Evolutionary conservation across 2,329 filamentous ascomycete genomes (phyloP), one percentile per base, ranked within the genome.

Genomic region (Talaromyces sp.): DNA sequence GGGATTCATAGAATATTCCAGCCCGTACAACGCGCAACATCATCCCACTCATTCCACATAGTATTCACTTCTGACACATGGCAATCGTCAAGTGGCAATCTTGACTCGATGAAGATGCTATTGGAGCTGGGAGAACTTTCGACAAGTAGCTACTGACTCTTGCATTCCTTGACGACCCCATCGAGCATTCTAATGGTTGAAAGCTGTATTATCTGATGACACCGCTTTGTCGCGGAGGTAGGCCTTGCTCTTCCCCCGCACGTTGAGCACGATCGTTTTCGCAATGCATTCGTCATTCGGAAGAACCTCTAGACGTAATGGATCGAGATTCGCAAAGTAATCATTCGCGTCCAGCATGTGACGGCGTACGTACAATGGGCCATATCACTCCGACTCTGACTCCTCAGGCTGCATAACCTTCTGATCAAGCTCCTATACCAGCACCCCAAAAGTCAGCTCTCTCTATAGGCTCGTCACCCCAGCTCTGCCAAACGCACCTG

Each of bases 381-480:
- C 31, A 10, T 8, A 45, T 66, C 60, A 78, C 64, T 81, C 79
- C 0, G 79, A 81, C 50, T 79, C 79, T 14, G 77, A 80, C 62
- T 81, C 79, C 22, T 81, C 79, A 1, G 80, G 78, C 67, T 80
- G 78, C 76, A 81, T 78, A 43, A 81, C 77, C 66, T 80, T 81
- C 57, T 79, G 77, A 58, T 80, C 78, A n/a, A 82, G 76, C 64
- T 81, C 79, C 79, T 82, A 67, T 19, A 35, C 35, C 33, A 47
- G 47, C 57, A 43, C 8, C 22, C 27, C 22, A 10, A 45, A 27
- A 8, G 16, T 41, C 35, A 45, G 43, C 37, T 19, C 14, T 6
- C 50, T 24, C 4, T 3, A 9, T 16, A 8, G 41, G 11, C 6
- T 31, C 13, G 41, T 31, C 7, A 52, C 39, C 35, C 3, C 50